Base-by-base conservation (phyloP, 108 stramenopile genomes). In the Nannochloropsis gaditana region DNA sequence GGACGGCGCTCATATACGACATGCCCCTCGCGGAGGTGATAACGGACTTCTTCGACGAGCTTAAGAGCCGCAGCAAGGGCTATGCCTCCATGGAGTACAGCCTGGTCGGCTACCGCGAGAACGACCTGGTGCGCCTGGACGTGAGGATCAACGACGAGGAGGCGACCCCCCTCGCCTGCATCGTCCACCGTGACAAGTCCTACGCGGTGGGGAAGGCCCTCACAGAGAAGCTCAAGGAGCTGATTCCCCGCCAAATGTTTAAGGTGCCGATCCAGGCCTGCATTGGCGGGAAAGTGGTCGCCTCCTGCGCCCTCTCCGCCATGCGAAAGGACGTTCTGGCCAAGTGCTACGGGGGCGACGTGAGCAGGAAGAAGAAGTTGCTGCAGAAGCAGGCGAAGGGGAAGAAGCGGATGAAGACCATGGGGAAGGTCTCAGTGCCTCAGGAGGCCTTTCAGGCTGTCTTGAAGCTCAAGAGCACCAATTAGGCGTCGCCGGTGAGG, bases 371-470 rank as follows among this genome's bases (percentile, higher is more conserved):
- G 90, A 96, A 96, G 91, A 99, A 99, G 89, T 93, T 99, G 9
- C 87, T 98, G 19, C 96, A 99, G 90, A 98, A 98, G 88, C 99
- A 99, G 90, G 98, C 98, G 86, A 89, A 92, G 80, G 99, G 99
- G 45, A 99, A 99, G 93, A 97, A 97, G 90, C 92, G 94, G 43
- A 93, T 94, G 92, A 97, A 98, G 88, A 85, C 93, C 79, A 92
- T 95, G 83, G 97, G 97, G 8, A 95, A 92, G 82, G 97, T 99
- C 31, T 85, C 91, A n/a, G 91, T 99, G 85, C 94, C 93, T 21
- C 99, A 99, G 87, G 97, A 94, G 59, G 99, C 99, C 9, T 98
- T 99, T 94, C 94, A 96, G 93, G 96, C 97, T 5, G 96, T 99
- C 82, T 85, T 97, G 43, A 82, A 85, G 41, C 88, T 88, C 83